Base-by-base conservation (phyloP, 148 eudicot genomes). In the Amaranthus hypochondriacus region DNA sequence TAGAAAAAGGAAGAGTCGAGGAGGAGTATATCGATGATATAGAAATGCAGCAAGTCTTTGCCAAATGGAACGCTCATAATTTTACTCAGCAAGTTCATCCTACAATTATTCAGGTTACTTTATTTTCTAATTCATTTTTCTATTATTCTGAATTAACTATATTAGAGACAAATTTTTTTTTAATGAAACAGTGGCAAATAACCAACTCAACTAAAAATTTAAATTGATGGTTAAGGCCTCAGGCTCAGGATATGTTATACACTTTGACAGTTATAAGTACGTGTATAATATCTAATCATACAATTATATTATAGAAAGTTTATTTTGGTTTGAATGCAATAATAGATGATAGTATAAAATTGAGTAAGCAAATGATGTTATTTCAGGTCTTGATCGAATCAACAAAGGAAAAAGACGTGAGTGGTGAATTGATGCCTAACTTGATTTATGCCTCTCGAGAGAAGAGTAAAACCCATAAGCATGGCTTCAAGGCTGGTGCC, bases 401-500 rank as follows among this genome's bases (percentile, higher is more conserved):
- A 14, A 77, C 15, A 1, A 85, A 59, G 56, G 86, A 87, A 47
- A 62, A 13, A 57, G 96, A 92, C 71, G 48, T 67, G 6, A 48
- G 52, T 3, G 89, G 91, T 13, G 58, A 47, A 52, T 2, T 50
- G 10, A 83, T 89, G 90, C 97, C 97, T 48, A 90, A 87, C 60
- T 87, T 92, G 59, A 71, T 88, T 15, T 92, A 92, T 69, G 74
- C 88, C 7, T 87, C 97, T 0, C 74, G 97, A 75, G 86, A 88
- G 71, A 92, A 92, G 71, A 84, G 76, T 59, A 81, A 53, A 64
- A 4, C 18, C 0, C 69, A 76, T 28, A 86, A 87, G 42, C 97
- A 92, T 80, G 81, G 83, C 68, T 92, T 88, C 70, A 92, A 92
- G 83, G 97, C 93, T 0, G 97, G 97, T n/a, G 97, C 97, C 28